phyloP scores from a whole-genome alignment of 192 early-diverging fungal genomes.

The Funneliformis geosporum region DNA sequence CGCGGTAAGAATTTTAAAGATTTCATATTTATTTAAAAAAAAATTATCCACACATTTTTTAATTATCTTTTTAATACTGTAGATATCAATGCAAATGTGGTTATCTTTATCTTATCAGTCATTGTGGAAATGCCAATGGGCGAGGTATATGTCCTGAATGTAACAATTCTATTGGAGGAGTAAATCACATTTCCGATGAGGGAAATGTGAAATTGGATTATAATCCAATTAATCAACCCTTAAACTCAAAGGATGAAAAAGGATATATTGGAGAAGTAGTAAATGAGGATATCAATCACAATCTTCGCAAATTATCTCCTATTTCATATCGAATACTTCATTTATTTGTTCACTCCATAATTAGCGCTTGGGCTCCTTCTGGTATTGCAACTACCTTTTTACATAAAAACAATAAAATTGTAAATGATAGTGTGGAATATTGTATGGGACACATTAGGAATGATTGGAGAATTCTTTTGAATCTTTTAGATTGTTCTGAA shows the following conservation, averaged over 20 bases:
- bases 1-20: background rate
- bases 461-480: conserved; percentile 22
- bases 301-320: no score
- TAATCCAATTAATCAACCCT: no score
- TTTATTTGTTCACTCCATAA: no score
- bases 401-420: background rate
- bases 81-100: background rate
- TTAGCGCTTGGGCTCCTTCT: no score
- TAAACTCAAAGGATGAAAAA: no score
- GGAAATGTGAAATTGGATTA: no score
- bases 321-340: no score
- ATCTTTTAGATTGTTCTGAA: conserved; percentile 12
- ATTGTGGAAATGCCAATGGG: background rate
- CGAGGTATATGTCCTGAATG: background rate
- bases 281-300: no score
- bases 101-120: background rate
- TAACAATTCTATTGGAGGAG: background rate
- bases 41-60: background rate
- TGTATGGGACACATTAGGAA: conserved; percentile 28
- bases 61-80: background rate
- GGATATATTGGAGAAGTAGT: no score
- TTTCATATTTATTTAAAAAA: background rate
- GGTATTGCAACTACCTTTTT: background rate
- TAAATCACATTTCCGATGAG: background rate
- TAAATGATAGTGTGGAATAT: background rate